Evolutionary conservation across 345 rosid genomes (phyloP).

Genomic region (Eucalyptus urophylla): DNA sequence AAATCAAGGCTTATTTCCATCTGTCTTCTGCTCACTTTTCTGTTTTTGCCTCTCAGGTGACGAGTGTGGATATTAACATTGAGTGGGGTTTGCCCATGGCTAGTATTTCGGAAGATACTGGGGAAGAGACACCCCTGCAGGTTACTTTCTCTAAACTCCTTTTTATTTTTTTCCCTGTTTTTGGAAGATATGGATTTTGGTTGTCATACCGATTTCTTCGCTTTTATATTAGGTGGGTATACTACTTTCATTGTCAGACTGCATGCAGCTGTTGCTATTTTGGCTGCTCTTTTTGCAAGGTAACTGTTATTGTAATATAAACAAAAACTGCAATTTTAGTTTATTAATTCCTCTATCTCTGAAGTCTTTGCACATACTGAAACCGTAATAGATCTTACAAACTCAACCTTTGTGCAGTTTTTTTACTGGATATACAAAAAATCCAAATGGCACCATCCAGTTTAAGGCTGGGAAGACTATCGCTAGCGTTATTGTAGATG

Average conservation of each 20-base stretch:
- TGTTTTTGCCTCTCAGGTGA: slow-evolving; percentile 33
- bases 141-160: slow-evolving; percentile 1
- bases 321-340: not conserved
- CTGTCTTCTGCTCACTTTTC: not conserved
- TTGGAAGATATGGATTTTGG: not conserved
- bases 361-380: not conserved
- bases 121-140: slow-evolving; percentile 98
- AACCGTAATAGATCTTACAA: not conserved
- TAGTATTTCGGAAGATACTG: slow-evolving; percentile 91
- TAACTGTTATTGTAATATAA: not conserved
- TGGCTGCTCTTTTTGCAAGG: slow-evolving; percentile 81
- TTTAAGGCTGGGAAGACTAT: slow-evolving; percentile 56
- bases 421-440: slow-evolving; percentile 68
- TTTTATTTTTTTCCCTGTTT: no score
- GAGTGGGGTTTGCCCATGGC: slow-evolving; percentile 99
- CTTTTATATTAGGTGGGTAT: slow-evolving; percentile 56
- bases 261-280: slow-evolving; percentile 64
- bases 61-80: slow-evolving; percentile 84
- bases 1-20: not conserved
- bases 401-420: slow-evolving; percentile 19
- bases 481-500: slow-evolving; percentile 50
- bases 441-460: slow-evolving; percentile 29
- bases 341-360: not conserved
- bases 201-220: not conserved
- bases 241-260: slow-evolving; percentile 94